Conservation (phyloP, 169 alveolate genomes). For the Plasmodium gonderi region DNA sequence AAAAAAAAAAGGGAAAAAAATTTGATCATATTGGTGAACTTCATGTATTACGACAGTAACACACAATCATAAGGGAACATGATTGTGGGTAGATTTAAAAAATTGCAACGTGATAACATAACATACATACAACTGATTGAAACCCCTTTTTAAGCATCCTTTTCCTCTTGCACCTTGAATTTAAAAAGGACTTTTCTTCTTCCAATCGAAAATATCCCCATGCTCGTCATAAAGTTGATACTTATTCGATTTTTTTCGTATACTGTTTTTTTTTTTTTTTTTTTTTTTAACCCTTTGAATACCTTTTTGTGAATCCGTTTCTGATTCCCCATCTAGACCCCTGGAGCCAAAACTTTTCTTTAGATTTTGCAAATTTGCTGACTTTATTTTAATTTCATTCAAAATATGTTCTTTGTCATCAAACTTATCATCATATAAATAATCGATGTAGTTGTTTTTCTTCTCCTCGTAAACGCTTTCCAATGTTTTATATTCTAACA, state of each 20-base stretch:
- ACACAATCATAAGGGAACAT: no score
- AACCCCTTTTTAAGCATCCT: background rate
- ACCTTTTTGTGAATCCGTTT: background rate
- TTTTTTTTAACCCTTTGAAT: background rate
- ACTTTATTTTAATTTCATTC: conserved; percentile 26
- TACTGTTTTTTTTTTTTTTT: background rate
- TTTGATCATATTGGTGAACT: no score
- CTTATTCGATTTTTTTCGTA: background rate
- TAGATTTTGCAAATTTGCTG: background rate
- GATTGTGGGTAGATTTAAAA: no score
- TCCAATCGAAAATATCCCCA: conserved; percentile 42
- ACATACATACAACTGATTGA: background rate
- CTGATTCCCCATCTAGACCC: background rate
- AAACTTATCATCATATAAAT: conserved; percentile 60
- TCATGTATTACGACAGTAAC: no score
- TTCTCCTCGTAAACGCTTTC: conserved; percentile 43
- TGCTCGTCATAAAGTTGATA: background rate
- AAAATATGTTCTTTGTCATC: conserved; percentile 45
- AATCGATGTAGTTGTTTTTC: conserved; percentile 51
- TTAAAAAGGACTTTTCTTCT: conserved; percentile 28
- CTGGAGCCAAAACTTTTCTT: conserved; percentile 16
- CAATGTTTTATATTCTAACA: conserved; percentile 16
- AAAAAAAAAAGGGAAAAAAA: no score
- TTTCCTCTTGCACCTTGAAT: background rate
- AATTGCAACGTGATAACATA: background rate